Conservation (phyloP, 495 filamentous ascomycete species). For the Penicillium subrubescens region DNA sequence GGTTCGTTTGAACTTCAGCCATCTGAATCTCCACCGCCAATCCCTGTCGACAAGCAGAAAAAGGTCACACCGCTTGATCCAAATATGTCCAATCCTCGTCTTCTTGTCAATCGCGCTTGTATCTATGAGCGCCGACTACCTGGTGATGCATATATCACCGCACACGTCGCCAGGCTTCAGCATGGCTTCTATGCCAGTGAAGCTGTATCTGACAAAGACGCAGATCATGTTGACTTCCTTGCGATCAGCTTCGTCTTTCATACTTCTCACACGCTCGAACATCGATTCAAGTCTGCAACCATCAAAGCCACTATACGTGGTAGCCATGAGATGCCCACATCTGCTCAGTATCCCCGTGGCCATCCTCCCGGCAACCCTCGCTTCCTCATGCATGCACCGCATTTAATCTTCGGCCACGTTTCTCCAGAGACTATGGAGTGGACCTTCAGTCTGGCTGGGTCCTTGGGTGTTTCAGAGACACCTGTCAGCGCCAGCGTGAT, state of each 20-base stretch:
- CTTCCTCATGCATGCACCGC: conserved; percentile 56
- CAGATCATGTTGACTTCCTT: conserved; percentile 54
- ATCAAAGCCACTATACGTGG: conserved; percentile 43
- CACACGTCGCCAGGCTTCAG: conserved; percentile 53
- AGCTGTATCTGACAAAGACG: conserved; percentile 41
- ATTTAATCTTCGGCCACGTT: conserved; percentile 54
- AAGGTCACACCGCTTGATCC: conserved; percentile 27
- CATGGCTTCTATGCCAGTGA: conserved; percentile 50
- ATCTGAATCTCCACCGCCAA: conserved; percentile 4
- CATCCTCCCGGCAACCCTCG: conserved; percentile 33
- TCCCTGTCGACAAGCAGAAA: background rate
- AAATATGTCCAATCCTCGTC: conserved; percentile 45
- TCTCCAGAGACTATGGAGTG: conserved; percentile 55
- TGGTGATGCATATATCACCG: conserved; percentile 53
- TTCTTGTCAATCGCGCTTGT: conserved; percentile 47
- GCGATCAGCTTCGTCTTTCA: conserved; percentile 54
- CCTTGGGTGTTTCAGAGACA: conserved; percentile 48
- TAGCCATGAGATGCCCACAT: conserved; percentile 10
- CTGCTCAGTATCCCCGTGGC: conserved; percentile 6
- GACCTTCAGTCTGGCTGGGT: conserved; percentile 53
- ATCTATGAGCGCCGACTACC: conserved; percentile 55
- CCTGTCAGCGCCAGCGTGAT: conserved; percentile 48
- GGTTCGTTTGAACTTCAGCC: background rate
- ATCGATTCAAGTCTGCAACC: conserved; percentile 52
- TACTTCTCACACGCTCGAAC: conserved; percentile 38